Percentiles rank a stretch among this genome's conserved stretches.
Conservation (phyloP, 352 stramenopile genomes). For the Thraustotheca clavata region DNA sequence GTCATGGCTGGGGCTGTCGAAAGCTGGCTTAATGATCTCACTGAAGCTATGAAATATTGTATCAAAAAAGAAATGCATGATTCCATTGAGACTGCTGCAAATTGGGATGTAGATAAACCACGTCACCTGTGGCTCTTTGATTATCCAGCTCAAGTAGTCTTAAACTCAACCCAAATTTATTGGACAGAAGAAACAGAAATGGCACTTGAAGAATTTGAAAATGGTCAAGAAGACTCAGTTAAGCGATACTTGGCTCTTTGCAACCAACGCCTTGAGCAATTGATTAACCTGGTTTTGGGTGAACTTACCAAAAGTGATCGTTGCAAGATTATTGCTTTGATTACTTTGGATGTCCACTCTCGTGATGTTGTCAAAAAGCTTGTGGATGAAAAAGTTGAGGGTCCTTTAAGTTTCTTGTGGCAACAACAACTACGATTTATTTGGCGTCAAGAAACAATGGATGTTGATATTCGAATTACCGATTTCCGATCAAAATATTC, state of each 20-base stretch:
- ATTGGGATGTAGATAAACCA: slow-evolving; percentile 94
- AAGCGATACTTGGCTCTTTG: slow-evolving; percentile 74
- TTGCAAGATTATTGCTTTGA: slow-evolving; percentile 94
- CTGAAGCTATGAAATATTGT: slow-evolving; percentile 74
- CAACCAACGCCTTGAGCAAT: slow-evolving; percentile 80
- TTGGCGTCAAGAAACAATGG: slow-evolving; percentile 89
- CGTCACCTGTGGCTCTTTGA: slow-evolving; percentile 97
- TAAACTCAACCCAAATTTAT: slow-evolving; percentile 87
- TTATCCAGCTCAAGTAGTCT: slow-evolving; percentile 88
- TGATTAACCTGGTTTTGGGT: slow-evolving; percentile 89
- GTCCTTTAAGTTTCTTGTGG: slow-evolving; percentile 80
- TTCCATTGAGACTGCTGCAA: slow-evolving; percentile 73
- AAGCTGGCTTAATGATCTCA: slow-evolving; percentile 82
- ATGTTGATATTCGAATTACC: slow-evolving; percentile 95
- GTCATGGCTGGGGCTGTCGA: slow-evolving; percentile 80
- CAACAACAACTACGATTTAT: slow-evolving; percentile 85
- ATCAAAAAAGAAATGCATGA: slow-evolving; percentile 84
- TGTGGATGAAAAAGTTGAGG: slow-evolving; percentile 84
- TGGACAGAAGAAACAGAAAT: slow-evolving; percentile 97
- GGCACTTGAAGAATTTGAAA: slow-evolving; percentile 80
- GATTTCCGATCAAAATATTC: slow-evolving; percentile 93
- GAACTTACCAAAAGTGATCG: slow-evolving; percentile 84
- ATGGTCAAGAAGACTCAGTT: slow-evolving; percentile 80
- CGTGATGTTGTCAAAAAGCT: slow-evolving; percentile 89
- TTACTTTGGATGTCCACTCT: slow-evolving; percentile 94